Conservation (phyloP, 1,139 yeast genomes). For the Geotrichum carabidarum region DNA sequence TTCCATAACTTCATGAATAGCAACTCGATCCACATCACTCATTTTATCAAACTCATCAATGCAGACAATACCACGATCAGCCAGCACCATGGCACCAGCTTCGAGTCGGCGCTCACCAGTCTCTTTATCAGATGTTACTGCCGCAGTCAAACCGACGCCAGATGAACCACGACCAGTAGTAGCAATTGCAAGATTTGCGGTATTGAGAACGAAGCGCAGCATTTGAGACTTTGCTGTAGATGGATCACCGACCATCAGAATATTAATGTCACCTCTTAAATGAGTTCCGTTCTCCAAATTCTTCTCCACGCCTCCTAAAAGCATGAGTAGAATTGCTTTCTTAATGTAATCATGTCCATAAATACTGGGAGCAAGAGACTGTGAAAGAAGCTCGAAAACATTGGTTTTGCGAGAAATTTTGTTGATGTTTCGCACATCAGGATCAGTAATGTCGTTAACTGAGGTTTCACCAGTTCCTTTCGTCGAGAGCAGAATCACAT, state of each 20-base stretch:
- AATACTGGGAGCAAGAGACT: constrained; percentile 90
- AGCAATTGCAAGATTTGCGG: constrained; percentile 93
- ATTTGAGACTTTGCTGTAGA: constrained; percentile 97
- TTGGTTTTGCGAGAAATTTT: constrained; percentile 62
- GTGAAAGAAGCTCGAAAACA: constrained; percentile 73
- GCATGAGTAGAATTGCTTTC: constrained; percentile 84
- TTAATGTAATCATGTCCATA: constrained; percentile 91
- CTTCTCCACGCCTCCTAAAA: constrained; percentile 91
- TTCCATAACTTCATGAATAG: constrained; percentile 99
- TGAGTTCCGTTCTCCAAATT: constrained; percentile 94
- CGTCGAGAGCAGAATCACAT: constrained; percentile 83
- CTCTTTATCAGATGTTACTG: constrained; percentile 93
- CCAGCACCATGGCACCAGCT: constrained; percentile 99
- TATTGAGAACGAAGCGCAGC: constrained; percentile 85
- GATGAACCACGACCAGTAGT: constrained; percentile 99
- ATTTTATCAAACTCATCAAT: constrained; percentile 98
- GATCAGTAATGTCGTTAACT: constrained; percentile 68
- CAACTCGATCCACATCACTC: constrained; percentile 95
- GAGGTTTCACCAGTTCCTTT: constrained; percentile 77
- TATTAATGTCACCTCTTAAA: constrained; percentile 94
- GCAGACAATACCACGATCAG: constrained; percentile 95
- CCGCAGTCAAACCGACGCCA: constrained; percentile 99
- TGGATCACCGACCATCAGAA: constrained; percentile 97
- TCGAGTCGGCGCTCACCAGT: constrained; percentile 95
- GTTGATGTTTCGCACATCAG: constrained; percentile 83